Percentiles rank a stretch among this genome's conserved stretches.
Evolutionary conservation across 1,139 yeast species (phyloP).

Genomic region (Geotrichum histeridarum): DNA sequence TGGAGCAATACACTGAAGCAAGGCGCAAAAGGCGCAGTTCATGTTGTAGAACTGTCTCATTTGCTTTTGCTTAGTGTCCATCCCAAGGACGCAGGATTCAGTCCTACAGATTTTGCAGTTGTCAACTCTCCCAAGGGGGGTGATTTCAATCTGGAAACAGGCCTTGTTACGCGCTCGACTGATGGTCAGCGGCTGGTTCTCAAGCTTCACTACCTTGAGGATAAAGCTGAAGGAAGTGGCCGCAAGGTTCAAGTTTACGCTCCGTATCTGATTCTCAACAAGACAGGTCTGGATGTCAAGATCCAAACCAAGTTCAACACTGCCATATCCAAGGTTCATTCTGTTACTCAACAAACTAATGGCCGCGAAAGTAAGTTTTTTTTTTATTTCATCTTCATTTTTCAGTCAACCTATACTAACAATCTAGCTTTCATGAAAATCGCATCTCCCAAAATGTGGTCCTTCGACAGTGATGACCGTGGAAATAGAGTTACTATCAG

Average conservation of each 20-base stretch:
- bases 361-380: conserved; percentile 13
- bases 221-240: conserved; percentile 21
- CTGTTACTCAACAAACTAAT: conserved; percentile 13
- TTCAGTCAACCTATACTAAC: no score
- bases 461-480: conserved; percentile 62
- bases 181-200: conserved; percentile 67
- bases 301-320: conserved; percentile 55
- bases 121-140: conserved; percentile 50
- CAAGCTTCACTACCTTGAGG: conserved; percentile 54
- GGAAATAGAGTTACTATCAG: conserved; percentile 65
- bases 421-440: conserved; percentile 29
- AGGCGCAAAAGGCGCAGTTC: conserved; percentile 68
- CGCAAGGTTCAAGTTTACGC: conserved; percentile 58
- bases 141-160: conserved; percentile 51
- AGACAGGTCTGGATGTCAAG: conserved; percentile 64
- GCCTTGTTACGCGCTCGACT: conserved; percentile 30
- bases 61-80: conserved; percentile 67
- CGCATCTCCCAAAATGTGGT: conserved; percentile 72
- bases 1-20: conserved; percentile 59
- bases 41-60: conserved; percentile 71
- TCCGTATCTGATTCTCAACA: conserved; percentile 78
- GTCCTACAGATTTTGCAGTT: conserved; percentile 74
- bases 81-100: conserved; percentile 60
- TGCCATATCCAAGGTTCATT: conserved; percentile 39
- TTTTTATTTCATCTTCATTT: no score